Evolutionary conservation across 306 rosid genomes (phyloP).

Genomic region (Quillaja saponaria): DNA sequence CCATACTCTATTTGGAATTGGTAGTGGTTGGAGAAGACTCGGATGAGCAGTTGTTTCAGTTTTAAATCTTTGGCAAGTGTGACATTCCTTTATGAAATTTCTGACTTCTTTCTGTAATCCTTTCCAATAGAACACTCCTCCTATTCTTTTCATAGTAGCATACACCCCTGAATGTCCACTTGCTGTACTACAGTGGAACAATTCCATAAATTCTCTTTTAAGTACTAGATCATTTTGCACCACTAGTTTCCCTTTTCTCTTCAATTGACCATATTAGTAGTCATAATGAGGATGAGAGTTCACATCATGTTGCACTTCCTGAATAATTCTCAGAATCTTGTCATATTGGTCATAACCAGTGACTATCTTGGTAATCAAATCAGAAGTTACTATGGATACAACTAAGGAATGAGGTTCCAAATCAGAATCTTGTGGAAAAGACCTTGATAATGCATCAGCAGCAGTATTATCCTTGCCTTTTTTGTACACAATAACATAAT

Average conservation of each 20-base stretch:
- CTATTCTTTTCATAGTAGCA: neutral
- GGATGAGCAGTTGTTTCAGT: neutral
- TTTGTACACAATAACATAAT: neutral
- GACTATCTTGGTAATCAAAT: neutral
- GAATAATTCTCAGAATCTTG: neutral
- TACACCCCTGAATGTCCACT: neutral
- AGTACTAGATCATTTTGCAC: neutral
- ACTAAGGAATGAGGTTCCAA: no score
- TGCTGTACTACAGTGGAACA: neutral
- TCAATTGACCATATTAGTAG: neutral
- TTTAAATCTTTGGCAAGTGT: neutral
- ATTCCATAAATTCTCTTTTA: neutral
- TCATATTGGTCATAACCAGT: no score
- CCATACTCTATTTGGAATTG: neutral
- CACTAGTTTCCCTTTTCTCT: no score
- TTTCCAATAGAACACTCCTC: neutral
- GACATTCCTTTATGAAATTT: neutral
- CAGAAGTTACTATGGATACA: neutral
- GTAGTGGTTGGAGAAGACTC: neutral
- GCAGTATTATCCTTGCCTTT: neutral
- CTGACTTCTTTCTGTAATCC: neutral
- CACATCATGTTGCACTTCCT: neutral
- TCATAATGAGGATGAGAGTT: neutral
- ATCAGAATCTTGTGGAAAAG: accelerated
- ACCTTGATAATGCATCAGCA: neutral